A percentile compares a stretch with the other conserved stretches of the same genome.
phyloP scores from a whole-genome alignment of 441 rosid species.

The Adansonia gregorii region DNA sequence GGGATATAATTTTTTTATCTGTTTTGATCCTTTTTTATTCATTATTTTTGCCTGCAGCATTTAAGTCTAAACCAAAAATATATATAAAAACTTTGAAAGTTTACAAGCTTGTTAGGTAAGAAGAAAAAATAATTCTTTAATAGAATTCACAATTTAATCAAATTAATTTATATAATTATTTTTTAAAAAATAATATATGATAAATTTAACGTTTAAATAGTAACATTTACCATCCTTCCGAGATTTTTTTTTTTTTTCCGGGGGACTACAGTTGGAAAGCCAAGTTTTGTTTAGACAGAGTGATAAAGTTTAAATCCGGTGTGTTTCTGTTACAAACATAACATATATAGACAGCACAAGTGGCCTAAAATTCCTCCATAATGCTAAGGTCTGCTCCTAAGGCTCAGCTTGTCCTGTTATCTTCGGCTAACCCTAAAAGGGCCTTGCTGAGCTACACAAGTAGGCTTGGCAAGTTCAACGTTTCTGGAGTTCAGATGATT shows the following conservation, averaged over 20 bases:
- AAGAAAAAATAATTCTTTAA: not conserved
- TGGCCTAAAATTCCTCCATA: constrained; percentile 14
- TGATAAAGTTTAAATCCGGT: not conserved
- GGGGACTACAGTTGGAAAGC: no score
- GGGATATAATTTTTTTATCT: not conserved
- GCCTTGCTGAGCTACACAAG: not conserved
- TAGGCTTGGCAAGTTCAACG: constrained; percentile 9
- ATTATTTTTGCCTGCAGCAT: not conserved
- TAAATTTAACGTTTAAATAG: no score
- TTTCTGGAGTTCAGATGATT: not conserved
- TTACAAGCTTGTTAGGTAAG: not conserved
- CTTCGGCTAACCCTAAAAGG: not conserved
- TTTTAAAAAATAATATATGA: no score
- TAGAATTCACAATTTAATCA: no score
- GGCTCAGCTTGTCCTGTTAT: not conserved
- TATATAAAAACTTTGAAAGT: not conserved
- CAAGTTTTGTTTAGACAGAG: not conserved
- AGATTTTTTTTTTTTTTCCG: no score
- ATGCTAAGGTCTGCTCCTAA: not conserved
- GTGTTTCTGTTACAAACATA: not conserved
- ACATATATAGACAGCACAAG: not conserved
- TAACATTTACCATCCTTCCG: no score
- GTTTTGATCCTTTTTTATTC: not conserved
- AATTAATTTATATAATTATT: no score
- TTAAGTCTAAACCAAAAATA: not conserved